Conservation (phyloP, 73 alveolate genomes). For the Breviolum minutum region DNA sequence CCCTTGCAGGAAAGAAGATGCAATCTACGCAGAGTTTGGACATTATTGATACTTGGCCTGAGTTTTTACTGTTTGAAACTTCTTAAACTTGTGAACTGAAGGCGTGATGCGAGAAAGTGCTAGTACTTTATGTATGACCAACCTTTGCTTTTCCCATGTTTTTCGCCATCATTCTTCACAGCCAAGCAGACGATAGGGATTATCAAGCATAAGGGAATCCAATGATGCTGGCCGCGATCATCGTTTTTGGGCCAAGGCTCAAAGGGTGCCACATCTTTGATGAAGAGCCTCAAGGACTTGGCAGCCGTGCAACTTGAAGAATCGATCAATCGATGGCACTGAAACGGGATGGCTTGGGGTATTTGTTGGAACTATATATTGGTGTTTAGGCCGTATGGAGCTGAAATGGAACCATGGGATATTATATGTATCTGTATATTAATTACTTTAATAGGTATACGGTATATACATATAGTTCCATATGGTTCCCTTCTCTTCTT, state of each 20-base stretch:
- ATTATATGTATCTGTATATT: not conserved
- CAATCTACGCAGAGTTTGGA: conserved; percentile 46
- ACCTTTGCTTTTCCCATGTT: too few species aligned
- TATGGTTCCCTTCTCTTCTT: too few species aligned
- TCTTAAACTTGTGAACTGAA: too few species aligned
- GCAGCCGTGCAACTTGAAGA: not conserved
- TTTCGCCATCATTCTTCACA: too few species aligned
- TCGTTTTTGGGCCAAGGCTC: not conserved
- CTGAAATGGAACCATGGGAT: not conserved
- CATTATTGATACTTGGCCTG: conserved; percentile 8
- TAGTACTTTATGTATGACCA: too few species aligned
- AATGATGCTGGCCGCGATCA: not conserved
- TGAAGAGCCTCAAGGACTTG: conserved; percentile 75
- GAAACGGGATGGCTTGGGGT: too few species aligned
- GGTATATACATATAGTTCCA: not conserved
- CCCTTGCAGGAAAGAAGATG: conserved; percentile 26
- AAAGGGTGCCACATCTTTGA: conserved; percentile 29
- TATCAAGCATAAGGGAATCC: not conserved
- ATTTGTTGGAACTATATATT: too few species aligned
- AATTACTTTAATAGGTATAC: not conserved
- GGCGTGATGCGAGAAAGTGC: too few species aligned
- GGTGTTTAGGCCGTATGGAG: too few species aligned
- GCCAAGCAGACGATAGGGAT: too few species aligned
- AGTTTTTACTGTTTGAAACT: not conserved
- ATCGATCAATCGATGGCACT: too few species aligned